Evolutionary conservation across 768 basidiomycete species (phyloP).

Genomic region (Mrakia frigida): DNA sequence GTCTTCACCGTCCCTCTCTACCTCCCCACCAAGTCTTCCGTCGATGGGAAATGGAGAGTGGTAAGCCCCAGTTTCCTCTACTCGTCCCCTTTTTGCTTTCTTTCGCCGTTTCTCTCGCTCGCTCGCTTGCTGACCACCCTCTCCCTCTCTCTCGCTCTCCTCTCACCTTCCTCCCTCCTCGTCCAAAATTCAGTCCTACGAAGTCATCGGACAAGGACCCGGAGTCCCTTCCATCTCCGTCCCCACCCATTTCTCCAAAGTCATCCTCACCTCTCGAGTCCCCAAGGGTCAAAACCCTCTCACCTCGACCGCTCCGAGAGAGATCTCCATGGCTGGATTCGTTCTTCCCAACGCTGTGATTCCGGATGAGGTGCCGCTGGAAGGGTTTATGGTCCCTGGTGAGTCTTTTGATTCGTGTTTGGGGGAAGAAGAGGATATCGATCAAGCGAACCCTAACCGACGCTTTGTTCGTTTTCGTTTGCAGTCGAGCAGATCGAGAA

Average conservation of each 20-base stretch:
- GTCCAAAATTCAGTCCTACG: conserved; percentile 64
- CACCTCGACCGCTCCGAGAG: conserved; percentile 40
- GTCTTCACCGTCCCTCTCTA: conserved; percentile 98
- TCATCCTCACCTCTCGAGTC: conserved; percentile 72
- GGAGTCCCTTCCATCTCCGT: conserved; percentile 62
- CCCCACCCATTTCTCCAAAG: conserved; percentile 97
- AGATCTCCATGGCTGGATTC: conserved; percentile 86
- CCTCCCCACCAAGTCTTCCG: conserved; percentile 67
- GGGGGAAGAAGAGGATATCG: neutral
- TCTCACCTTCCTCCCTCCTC: neutral
- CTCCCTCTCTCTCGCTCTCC: neutral
- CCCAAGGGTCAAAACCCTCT: conserved; percentile 15
- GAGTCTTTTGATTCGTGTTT: conserved; percentile 37
- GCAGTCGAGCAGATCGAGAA: conserved; percentile 87
- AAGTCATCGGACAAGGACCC: conserved; percentile 68
- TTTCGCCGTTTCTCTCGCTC: neutral
- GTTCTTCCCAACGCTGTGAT: conserved; percentile 93
- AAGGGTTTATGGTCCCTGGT: conserved; percentile 79
- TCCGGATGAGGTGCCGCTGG: conserved; percentile 71
- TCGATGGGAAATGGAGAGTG: conserved; percentile 90
- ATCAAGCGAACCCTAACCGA: neutral
- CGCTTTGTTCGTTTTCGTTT: conserved; percentile 12
- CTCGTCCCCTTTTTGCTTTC: neutral
- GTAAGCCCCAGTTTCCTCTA: conserved; percentile 54
- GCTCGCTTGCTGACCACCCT: neutral